Base-by-base conservation (phyloP, 106 monocot genomes). In the Acanthochlamys bracteata region DNA sequence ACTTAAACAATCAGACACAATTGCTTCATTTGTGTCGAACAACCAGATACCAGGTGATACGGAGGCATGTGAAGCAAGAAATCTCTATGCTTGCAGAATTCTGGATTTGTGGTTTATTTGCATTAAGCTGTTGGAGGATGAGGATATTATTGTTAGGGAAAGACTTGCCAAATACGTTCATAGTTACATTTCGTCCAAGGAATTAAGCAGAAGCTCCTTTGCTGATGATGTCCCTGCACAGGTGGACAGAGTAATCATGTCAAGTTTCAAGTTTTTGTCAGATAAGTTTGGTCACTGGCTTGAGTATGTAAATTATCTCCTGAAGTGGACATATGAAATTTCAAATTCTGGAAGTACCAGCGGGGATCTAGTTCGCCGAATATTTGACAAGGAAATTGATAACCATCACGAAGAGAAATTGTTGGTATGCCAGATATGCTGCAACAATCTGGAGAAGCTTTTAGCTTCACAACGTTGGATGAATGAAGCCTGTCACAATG, bases 371-470 rank as follows among this genome's bases (percentile, higher is more conserved):
- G 91, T 98, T 22, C 75, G 91, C 25, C 75, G 59, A 65, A 92
- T 98, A 41, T 98, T 98, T 68, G 85, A 98, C 55, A 98, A 98
- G 75, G 98, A 98, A 71, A 98, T 92, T 11, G 98, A 98, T 70
- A 98, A 98, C 68, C 98, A 98, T 57, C 98, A 98, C 63, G 98
- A 98, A 76, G 98, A 91, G 67, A 98, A 92, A 69, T 67, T 98
- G 64, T 68, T 98, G 63, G 83, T 92, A 51, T 92, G 98, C 53
- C 98, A 98, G 64, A 73, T 98, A 60, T 98, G 92, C 66, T 98
- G 98, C 69, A 78, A 42, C 7, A 79, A 92, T 66, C 63, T 92
- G 57, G 81, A 88, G 74, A 86, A 75, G 25, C 78, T 98, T 11
- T 49, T 65, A 25, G 41, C 41, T 26, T 64, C 72, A 26, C 72